These are phyloP conservation scores for Gloeostereum incarnatum DNA, from an alignment of 768 basidiomycete genomes.

Conservation along the genomic window DNA sequence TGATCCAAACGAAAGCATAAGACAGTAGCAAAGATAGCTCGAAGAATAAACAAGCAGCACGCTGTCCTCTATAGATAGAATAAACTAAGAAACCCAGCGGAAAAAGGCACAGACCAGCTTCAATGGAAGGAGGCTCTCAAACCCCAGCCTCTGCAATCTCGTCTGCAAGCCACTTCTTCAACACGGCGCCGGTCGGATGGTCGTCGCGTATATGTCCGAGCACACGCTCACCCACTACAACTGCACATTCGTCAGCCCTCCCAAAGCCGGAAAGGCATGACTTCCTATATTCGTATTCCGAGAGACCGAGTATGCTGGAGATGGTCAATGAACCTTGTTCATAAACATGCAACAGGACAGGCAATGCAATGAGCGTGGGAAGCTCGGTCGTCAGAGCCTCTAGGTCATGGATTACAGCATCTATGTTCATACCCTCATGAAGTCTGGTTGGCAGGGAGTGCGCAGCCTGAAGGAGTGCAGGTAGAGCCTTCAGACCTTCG, in stretches of 20 bases:
- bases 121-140: too few species aligned
- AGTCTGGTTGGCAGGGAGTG: slow-evolving; percentile 15
- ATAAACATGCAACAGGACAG: slow-evolving; percentile 49
- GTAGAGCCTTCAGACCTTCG: slow-evolving; percentile 49
- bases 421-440: slow-evolving; percentile 10
- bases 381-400: slow-evolving; percentile 49
- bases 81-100: too few species aligned
- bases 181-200: too few species aligned
- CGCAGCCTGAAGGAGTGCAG: slow-evolving; percentile 45
- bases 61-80: too few species aligned
- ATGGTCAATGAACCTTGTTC: slow-evolving; percentile 29
- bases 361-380: slow-evolving; percentile 67
- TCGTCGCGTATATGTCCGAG: slow-evolving; percentile 21
- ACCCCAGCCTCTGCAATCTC: too few species aligned
- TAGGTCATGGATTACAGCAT: slow-evolving; percentile 32
- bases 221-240: slow-evolving; percentile 46
- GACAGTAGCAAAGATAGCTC: too few species aligned
- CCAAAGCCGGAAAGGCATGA: slow-evolving; percentile 69
- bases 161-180: too few species aligned
- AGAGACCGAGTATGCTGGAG: slow-evolving; percentile 43
- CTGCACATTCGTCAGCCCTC: slow-evolving; percentile 66
- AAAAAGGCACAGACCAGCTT: too few species aligned
- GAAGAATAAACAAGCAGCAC: too few species aligned
- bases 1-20: too few species aligned
- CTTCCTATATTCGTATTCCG: slow-evolving; percentile 56